Evolutionary conservation across 192 early-diverging fungal genomes (phyloP), one percentile per base, ranked within the genome.

Genomic region (Anaeromyces robustus): DNA sequence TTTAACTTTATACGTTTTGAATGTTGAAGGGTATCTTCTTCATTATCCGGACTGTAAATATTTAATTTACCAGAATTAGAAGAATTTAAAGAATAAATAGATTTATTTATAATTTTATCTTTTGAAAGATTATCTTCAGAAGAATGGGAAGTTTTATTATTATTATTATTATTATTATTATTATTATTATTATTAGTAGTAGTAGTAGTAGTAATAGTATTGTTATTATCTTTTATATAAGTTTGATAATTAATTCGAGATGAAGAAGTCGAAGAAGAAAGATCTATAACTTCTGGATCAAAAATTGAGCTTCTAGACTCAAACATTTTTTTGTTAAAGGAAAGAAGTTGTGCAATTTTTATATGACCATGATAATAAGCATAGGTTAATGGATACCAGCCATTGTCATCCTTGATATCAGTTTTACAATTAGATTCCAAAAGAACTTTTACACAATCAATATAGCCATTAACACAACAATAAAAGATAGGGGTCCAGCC

Each of bases 401-500:
- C 93, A 59, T 88, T 91, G 80, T 97, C 96, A 81, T 99, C 98
- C 31, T 90, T 87, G 29, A 92, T 83, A 52, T 93, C 90, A 32
- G 93, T 88, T 30, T 91, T 84, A 79, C 92, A 93, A 14, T 93
- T 94, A 12, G 94, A 92, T 28, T 92, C 90, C 4, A 98, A 83
- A 77, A 99, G 83, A 17, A 95, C 88, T 28, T 90, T 86, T 5
- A 94, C 93, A 83, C 94, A 95, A 17, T 92, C 92, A 9, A 87
- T 82, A 82, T 98, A 92, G 3, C 98, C 98, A 80, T 98, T 96
- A 79, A 91, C 92, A 18, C 94, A 94, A 0, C 96, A 94, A 86
- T 95, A 98, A 80, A 99, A 99, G n/a, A 98, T 84, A 0, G 98
- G 96, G 11, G 96, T 93, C 98, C 98, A 99, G 22, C 93, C 92